Base-by-base conservation (phyloP, 257 asterid genomes). In the Solanum ahanhuiri region DNA sequence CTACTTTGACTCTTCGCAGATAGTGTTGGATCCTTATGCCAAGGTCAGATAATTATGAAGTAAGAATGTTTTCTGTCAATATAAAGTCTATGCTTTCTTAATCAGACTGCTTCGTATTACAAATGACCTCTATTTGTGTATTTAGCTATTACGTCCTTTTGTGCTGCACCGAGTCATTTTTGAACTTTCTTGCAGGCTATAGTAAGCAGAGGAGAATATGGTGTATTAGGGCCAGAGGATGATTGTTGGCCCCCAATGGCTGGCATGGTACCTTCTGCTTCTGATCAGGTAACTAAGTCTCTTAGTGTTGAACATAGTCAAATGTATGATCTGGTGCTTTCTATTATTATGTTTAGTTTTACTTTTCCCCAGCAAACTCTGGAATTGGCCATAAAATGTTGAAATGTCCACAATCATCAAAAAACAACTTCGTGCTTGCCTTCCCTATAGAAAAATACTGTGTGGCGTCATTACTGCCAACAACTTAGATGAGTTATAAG, bases 161-260 rank as follows among this genome's bases (percentile, higher is more conserved):
- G 33, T 28, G 30, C 18, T 18, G 37, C 23, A 71, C 20, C 43
- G 18, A 45, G 30, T 58, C 69, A 45, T 39, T 87, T 58, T 87
- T 89, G 87, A 81, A 75, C 81, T 86, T 60, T 63, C 75, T 87
- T 86, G 70, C 86, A 97, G 99, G 94, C 95, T 87, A 91, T 94
- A 83, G 91, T 94, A 87, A 91, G 98, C 89, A 93, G 98, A 92
- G 95, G 91, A 84, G 95, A 91, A 87, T 95, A 89, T 87, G 97
- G 97, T 86, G 92, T 87, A 88, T 87, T 92, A 87, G 97, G 97
- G 89, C 89, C 91, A 51, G 93, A 88, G 67, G 93, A 90, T 85
- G 93, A 92, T 41, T 93, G 97, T 89, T 97, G 99, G 99, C 92
- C 98, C 30, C 98, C 93, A 89, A 94, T 95, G 98, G 98, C 95